Percentiles rank a stretch among this genome's conserved stretches.
Evolutionary conservation across 1,284 basidiomycete species (phyloP).

Genomic region (Kalmanozyma brasiliensis): DNA sequence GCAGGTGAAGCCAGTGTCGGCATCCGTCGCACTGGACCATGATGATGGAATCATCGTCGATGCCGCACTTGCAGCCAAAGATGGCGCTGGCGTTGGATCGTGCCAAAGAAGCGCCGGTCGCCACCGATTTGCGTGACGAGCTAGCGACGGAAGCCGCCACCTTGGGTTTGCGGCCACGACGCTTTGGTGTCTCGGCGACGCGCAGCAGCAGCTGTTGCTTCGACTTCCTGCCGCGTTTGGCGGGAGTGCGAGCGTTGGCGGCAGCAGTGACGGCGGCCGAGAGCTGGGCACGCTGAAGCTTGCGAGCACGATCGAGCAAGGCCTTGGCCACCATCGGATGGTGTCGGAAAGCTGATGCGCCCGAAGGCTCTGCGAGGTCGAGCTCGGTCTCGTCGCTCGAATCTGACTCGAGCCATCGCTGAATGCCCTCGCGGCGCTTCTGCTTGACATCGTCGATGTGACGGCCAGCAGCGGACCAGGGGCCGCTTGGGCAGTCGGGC

Average conservation of each 20-base stretch:
- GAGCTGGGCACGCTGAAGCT: constrained; percentile 31
- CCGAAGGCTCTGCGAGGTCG: constrained; percentile 10
- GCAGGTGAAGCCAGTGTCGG: constrained; percentile 65
- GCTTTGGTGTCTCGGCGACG: constrained; percentile 24
- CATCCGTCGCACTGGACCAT: constrained; percentile 68
- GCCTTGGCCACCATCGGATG: constrained; percentile 65
- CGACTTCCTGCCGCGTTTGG: constrained; percentile 30
- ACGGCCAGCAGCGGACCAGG: constrained; percentile 46
- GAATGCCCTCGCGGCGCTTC: constrained; percentile 37
- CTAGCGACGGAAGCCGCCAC: constrained; percentile 24
- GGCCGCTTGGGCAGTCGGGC: constrained; percentile 47
- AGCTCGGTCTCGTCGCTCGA: constrained; percentile 39
- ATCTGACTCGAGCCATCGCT: constrained; percentile 49
- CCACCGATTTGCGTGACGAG: constrained; percentile 44
- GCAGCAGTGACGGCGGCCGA: constrained; percentile 24
- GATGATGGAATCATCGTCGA: constrained; percentile 46
- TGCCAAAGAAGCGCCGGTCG: constrained; percentile 40
- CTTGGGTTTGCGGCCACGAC: constrained; percentile 42
- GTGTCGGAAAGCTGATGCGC: constrained; percentile 35
- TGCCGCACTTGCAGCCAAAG: constrained; percentile 55
- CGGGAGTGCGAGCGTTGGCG: constrained; percentile 14
- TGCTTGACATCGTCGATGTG: constrained; percentile 42
- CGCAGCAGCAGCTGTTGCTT: constrained; percentile 27
- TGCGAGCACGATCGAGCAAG: constrained; percentile 54
- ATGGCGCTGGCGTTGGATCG: constrained; percentile 40